Percentiles rank a stretch among this genome's conserved stretches.
Evolutionary conservation across 2,329 filamentous ascomycete genomes (phyloP).

Genomic region (Periconia sp.): DNA sequence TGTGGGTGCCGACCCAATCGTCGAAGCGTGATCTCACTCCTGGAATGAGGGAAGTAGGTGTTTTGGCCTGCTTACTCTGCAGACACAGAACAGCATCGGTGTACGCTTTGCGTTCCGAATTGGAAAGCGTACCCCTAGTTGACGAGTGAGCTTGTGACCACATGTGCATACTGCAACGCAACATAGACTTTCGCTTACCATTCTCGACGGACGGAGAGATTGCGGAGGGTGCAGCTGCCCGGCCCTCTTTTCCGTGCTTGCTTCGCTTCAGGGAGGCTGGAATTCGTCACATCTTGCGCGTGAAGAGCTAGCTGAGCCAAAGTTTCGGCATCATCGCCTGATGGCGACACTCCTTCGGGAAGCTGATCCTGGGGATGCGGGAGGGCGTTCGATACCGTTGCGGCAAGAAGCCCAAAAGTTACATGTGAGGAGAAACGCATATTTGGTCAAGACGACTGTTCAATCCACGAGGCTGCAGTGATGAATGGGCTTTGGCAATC

Average conservation of each 20-base stretch:
- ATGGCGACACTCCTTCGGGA: slow-evolving; percentile 18
- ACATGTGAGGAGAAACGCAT: slow-evolving; percentile 30
- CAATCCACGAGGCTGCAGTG: not conserved
- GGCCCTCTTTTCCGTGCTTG: slow-evolving; percentile 18
- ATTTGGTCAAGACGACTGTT: slow-evolving; percentile 2
- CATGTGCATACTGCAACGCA: not conserved
- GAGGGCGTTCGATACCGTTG: slow-evolving; percentile 24
- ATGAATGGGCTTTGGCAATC: not conserved
- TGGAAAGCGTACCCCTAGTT: slow-evolving; percentile 11
- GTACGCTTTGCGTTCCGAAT: slow-evolving; percentile 13
- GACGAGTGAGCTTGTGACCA: not conserved
- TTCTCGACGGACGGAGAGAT: slow-evolving; percentile 29
- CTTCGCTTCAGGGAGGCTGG: slow-evolving; percentile 11
- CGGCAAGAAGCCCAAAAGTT: slow-evolving; percentile 25
- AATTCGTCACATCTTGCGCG: slow-evolving; percentile 21
- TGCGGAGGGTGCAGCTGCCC: slow-evolving; percentile 24
- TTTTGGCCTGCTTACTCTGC: slow-evolving; percentile 12
- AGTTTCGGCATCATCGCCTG: slow-evolving; percentile 23
- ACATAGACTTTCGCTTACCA: slow-evolving; percentile 18
- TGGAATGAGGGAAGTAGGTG: slow-evolving; percentile 11
- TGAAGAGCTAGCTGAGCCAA: slow-evolving; percentile 27
- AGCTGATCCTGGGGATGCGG: slow-evolving; percentile 22
- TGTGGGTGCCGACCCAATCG: slow-evolving; percentile 18
- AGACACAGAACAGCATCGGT: slow-evolving; percentile 21
- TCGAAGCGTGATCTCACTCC: slow-evolving; percentile 19